phyloP scores from a whole-genome alignment of 2,329 filamentous ascomycete species.

The Bipolaris victoriae region DNA sequence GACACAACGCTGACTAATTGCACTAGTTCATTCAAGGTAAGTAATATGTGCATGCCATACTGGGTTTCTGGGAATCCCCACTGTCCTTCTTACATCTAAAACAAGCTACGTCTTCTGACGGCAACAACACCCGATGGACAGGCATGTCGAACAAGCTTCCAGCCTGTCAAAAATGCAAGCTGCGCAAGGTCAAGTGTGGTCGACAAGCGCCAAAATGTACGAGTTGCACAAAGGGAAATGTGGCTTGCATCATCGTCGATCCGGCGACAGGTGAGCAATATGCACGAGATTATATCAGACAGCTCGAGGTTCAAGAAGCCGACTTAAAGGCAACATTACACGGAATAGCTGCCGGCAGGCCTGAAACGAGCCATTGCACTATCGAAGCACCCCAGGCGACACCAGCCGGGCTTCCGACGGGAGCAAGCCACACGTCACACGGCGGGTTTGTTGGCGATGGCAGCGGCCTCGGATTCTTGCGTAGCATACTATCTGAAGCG shows the following conservation, averaged over 20 bases:
- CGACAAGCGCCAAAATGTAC: constrained; percentile 19
- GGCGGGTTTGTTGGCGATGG: constrained; percentile 23
- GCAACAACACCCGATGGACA: too few species aligned
- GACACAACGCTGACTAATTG: too few species aligned
- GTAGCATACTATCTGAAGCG: constrained; percentile 20
- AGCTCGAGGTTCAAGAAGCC: constrained; percentile 18
- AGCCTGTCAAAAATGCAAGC: constrained; percentile 23
- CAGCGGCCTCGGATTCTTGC: constrained; percentile 24
- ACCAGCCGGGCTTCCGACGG: constrained; percentile 1
- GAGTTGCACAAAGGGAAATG: constrained; percentile 18
- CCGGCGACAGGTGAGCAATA: constrained; percentile 18
- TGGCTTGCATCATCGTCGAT: constrained; percentile 25
- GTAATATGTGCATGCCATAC: too few species aligned
- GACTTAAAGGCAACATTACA: constrained; percentile 7
- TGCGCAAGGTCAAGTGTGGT: constrained; percentile 21
- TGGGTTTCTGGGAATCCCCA: too few species aligned
- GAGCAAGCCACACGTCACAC: background rate
- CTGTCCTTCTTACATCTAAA: too few species aligned
- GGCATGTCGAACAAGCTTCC: constrained; percentile 5
- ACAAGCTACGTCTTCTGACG: too few species aligned
- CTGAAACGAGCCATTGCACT: background rate
- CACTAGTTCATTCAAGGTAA: too few species aligned
- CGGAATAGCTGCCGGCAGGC: background rate
- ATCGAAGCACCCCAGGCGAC: background rate
- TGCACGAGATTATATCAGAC: constrained; percentile 21